phyloP scores from a whole-genome alignment of 176 grass and related monocot species.

The Zoysia pacifica region DNA sequence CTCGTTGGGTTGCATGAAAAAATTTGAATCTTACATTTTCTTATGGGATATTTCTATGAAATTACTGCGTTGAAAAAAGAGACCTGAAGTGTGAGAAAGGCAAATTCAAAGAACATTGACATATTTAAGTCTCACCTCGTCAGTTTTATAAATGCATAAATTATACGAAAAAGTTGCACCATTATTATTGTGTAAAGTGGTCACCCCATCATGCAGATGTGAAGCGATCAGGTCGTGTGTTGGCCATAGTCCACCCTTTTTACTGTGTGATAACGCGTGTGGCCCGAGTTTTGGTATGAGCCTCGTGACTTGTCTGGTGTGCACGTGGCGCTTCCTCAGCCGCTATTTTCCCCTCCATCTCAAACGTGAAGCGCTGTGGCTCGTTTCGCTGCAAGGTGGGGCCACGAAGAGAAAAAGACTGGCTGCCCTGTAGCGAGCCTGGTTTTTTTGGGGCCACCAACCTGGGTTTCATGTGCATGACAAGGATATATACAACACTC shows the following conservation, averaged over 20 bases:
- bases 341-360: conserved; percentile 25
- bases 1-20: too few relatives aligned
- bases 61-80: too few relatives aligned
- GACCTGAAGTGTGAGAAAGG: not conserved
- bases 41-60: too few relatives aligned
- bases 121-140: not conserved
- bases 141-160: not conserved
- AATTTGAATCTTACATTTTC: too few relatives aligned
- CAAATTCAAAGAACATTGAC: not conserved
- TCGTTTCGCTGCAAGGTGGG: conserved; percentile 17
- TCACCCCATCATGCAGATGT: not conserved
- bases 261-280: conserved; percentile 38
- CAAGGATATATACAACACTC: not conserved
- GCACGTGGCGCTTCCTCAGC: conserved; percentile 41
- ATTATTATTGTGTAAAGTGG: not conserved
- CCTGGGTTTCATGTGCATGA: not conserved
- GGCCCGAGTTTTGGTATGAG: conserved; percentile 33
- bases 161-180: not conserved
- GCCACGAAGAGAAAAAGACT: not conserved
- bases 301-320: conserved; percentile 37
- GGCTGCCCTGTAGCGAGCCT: not conserved
- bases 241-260: conserved; percentile 18
- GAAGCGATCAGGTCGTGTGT: conserved; percentile 13
- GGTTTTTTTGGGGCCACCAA: conserved; percentile 12
- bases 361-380: not conserved